Evolutionary conservation across 1,284 basidiomycete species (phyloP).

Genomic region (Ceratobasidium sp.): DNA sequence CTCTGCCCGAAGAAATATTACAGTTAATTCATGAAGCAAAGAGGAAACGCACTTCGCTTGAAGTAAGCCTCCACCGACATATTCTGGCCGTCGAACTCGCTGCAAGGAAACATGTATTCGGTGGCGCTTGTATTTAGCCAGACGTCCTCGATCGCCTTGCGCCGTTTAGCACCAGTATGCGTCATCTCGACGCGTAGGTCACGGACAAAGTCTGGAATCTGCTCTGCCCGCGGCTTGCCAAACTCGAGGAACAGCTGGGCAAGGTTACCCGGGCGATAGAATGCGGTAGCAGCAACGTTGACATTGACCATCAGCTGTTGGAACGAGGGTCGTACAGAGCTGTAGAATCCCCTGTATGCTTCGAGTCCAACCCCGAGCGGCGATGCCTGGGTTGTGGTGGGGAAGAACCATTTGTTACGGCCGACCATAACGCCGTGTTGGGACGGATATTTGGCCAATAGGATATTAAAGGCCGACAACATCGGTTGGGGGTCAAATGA

Average conservation of each 20-base stretch:
- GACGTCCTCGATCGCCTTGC: slow-evolving; percentile 67
- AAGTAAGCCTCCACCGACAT: slow-evolving; percentile 77
- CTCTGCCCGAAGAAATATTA: slow-evolving; percentile 60
- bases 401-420: slow-evolving; percentile 80
- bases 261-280: slow-evolving; percentile 75
- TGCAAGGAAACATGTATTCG: slow-evolving; percentile 68
- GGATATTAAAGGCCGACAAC: slow-evolving; percentile 78
- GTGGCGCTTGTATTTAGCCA: slow-evolving; percentile 54
- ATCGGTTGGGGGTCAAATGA: slow-evolving; percentile 75
- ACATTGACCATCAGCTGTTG: slow-evolving; percentile 84
- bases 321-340: slow-evolving; percentile 78
- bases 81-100: slow-evolving; percentile 61
- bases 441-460: slow-evolving; percentile 73
- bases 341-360: slow-evolving; percentile 80
- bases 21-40: neutral
- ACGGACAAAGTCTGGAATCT: slow-evolving; percentile 66
- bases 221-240: slow-evolving; percentile 63
- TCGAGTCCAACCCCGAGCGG: slow-evolving; percentile 62
- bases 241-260: slow-evolving; percentile 70
- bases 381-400: slow-evolving; percentile 64
- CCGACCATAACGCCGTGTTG: slow-evolving; percentile 78
- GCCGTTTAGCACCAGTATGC: slow-evolving; percentile 63
- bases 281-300: slow-evolving; percentile 82
- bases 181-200: slow-evolving; percentile 70
- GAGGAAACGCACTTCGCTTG: slow-evolving; percentile 63